Conservation (phyloP, 2,329 filamentous ascomycete genomes). For the Colletotrichum tofieldiae region DNA sequence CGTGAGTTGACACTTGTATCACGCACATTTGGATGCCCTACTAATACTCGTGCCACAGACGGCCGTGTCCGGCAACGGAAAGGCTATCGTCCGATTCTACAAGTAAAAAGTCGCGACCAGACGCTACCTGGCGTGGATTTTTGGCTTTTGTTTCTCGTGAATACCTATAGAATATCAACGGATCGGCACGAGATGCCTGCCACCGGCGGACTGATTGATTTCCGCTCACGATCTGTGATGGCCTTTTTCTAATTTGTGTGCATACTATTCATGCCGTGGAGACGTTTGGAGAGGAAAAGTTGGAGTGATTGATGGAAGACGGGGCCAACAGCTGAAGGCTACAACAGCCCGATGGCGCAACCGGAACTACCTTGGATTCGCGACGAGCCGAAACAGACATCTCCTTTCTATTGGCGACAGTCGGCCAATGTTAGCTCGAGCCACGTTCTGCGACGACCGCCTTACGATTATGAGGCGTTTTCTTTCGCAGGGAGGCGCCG, state of each 20-base stretch:
- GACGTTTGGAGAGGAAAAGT: conserved; percentile 42
- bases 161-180: conserved; percentile 43
- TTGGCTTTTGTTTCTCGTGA: conserved; percentile 44
- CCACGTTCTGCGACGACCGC: conserved; percentile 38
- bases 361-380: conserved; percentile 29
- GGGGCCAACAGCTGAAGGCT: conserved; percentile 26
- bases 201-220: conserved; percentile 29
- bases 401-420: conserved; percentile 24
- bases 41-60: conserved; percentile 54
- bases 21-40: neutral
- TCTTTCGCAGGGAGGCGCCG: conserved; percentile 24
- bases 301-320: conserved; percentile 27
- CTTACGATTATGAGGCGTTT: conserved; percentile 31
- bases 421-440: conserved; percentile 22
- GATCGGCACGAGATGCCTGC: conserved; percentile 38
- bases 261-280: conserved; percentile 40
- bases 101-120: conserved; percentile 44
- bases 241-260: conserved; percentile 41
- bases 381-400: conserved; percentile 31
- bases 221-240: conserved; percentile 42
- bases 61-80: conserved; percentile 58
- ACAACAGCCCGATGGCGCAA: conserved; percentile 30
- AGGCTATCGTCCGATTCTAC: conserved; percentile 63
- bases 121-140: conserved; percentile 45
- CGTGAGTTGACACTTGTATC: conserved; percentile 69